Evolutionary conservation across 257 asterid species (phyloP).

Genomic region (Leonotis leonurus): DNA sequence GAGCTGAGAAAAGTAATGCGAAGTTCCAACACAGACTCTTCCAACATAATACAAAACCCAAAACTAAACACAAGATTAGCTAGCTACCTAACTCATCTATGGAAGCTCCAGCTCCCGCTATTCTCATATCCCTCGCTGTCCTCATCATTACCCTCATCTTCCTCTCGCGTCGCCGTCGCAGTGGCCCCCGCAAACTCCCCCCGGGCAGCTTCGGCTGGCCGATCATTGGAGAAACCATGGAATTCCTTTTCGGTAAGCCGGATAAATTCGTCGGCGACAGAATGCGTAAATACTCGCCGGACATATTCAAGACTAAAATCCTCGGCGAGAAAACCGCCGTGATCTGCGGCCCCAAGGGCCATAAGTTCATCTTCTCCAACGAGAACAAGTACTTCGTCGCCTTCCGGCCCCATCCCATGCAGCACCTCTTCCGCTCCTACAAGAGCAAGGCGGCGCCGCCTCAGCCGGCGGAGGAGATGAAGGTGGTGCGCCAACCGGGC

Average conservation of each 20-base stretch:
- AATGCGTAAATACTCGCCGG: conserved; percentile 47
- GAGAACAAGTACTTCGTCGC: conserved; percentile 46
- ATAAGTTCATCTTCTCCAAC: conserved; percentile 62
- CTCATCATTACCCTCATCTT: conserved; percentile 10
- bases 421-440: conserved; percentile 47
- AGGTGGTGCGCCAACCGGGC: conserved; percentile 46
- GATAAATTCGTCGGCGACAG: conserved; percentile 50
- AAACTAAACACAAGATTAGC: background rate
- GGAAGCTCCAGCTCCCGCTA: conserved; percentile 18
- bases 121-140: conserved; percentile 24
- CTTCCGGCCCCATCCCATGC: conserved; percentile 63
- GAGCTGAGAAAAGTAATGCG: background rate
- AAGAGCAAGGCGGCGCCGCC: conserved; percentile 13
- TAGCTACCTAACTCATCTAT: conserved; percentile 14
- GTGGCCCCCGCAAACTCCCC: conserved; percentile 28
- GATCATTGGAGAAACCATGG: conserved; percentile 44
- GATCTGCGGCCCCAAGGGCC: conserved; percentile 60
- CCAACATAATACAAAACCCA: background rate
- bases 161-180: conserved; percentile 1
- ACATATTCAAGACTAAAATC: conserved; percentile 55
- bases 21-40: background rate
- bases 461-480: conserved; percentile 12
- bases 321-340: conserved; percentile 70
- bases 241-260: conserved; percentile 49
- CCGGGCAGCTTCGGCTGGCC: conserved; percentile 85